Evolutionary conservation across 148 eudicot species (phyloP), one percentile per base, ranked within the genome.

Genomic region (Heliosperma pusillum): DNA sequence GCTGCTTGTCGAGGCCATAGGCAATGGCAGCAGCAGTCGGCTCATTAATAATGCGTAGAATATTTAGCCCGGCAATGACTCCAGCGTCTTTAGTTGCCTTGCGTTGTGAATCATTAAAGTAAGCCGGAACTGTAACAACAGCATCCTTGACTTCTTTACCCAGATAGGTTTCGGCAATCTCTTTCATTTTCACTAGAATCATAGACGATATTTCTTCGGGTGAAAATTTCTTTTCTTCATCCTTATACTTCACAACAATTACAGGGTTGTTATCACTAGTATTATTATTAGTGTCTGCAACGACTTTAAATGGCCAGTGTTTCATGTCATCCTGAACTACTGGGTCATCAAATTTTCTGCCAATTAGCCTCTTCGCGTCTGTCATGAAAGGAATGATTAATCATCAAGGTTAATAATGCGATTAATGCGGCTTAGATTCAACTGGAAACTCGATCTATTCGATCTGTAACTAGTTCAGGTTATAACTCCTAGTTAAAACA

Each of bases 111-210:
- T 73, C 45, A 67, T 57, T 73, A 73, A 79, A 79, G 26, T 79
- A 73, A 6, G 81, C 77, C 8, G 81, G 81, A 20, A 79, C 77
- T 7, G 81, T 79, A 45, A 79, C 21, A 5, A 79, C 77, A 56
- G 74, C 77, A 27, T 50, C 21, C 47, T 74, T 45, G 0, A 74
- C 70, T 19, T 63, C 55, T 1, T 45, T 26, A 10, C 70, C 61
- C 19, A 74, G 29, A 4, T 22, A 74, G 0, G 62, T 19, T 42
- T 74, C 77, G 0, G 77, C 70, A 1, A 10, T 64, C 10, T 65
- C 59, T 64, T 74, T 74, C 77, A 74, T 74, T 50, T 74, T 75
- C 12, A 17, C 2, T 2, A 79, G 77, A 7, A 79, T 45, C 82
- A 79, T 79, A 0, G 82, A 74, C 5, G 78, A 79, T 19, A 79